Percentiles rank a stretch among this genome's conserved stretches.
phyloP scores from a whole-genome alignment of 768 basidiomycete species.

The Kwoniella mangroviensis region DNA sequence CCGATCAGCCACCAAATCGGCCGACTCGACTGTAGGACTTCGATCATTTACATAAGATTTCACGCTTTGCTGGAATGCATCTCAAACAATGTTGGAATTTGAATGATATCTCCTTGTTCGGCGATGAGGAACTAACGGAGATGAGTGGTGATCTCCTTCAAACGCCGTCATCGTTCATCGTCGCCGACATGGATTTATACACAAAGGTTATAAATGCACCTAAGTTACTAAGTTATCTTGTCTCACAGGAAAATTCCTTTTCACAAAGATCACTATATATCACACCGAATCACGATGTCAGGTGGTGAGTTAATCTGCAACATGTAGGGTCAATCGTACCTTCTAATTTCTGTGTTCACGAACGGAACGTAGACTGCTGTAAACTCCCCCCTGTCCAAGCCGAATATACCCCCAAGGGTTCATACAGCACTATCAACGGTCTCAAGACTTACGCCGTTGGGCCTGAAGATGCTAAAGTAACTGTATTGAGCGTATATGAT shows the following conservation, averaged over 20 bases:
- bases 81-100: too few species aligned
- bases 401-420: conserved; percentile 47
- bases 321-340: background rate
- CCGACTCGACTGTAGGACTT: too few species aligned
- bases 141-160: too few species aligned
- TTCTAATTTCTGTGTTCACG: too few species aligned
- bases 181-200: too few species aligned
- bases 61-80: too few species aligned
- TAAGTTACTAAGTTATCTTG: background rate
- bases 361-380: conserved; percentile 36
- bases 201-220: too few species aligned
- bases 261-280: background rate
- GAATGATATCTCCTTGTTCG: too few species aligned
- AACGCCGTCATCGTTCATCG: too few species aligned
- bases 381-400: conserved; percentile 46
- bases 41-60: too few species aligned
- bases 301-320: conserved; percentile 7
- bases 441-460: conserved; percentile 52
- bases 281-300: background rate
- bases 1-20: too few species aligned
- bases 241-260: background rate
- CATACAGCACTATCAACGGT: conserved; percentile 33
- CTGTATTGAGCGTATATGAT: conserved; percentile 48
- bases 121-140: too few species aligned
- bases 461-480: conserved; percentile 40